phyloP scores from a whole-genome alignment of 2,329 filamentous ascomycete genomes.

The Cladophialophora immunda region DNA sequence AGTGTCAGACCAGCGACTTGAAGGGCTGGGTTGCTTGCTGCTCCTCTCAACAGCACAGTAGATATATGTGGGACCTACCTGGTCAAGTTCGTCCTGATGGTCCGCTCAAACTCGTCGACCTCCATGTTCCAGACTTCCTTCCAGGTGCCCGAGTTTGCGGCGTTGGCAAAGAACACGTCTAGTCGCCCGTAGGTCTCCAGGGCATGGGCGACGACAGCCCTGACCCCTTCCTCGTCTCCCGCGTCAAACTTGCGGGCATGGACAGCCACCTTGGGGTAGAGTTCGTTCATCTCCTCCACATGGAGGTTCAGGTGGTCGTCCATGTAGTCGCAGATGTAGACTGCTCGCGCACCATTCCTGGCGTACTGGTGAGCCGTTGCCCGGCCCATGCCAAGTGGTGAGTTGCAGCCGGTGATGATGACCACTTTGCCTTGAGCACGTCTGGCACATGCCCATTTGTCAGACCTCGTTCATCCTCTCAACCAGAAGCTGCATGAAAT shows the following conservation, averaged over 20 bases:
- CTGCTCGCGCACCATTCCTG: constrained; percentile 79
- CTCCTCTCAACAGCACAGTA: too few relatives aligned
- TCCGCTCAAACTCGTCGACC: constrained; percentile 78
- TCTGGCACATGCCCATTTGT: constrained; percentile 52
- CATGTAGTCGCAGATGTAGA: constrained; percentile 87
- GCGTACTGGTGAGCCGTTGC: constrained; percentile 90
- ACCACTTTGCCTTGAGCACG: constrained; percentile 72
- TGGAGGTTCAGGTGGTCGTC: constrained; percentile 71
- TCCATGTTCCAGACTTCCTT: constrained; percentile 72
- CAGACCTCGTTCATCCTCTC: constrained; percentile 70
- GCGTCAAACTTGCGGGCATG: constrained; percentile 82
- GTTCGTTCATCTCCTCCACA: constrained; percentile 74
- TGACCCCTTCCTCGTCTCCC: constrained; percentile 76
- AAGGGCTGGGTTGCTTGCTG: too few relatives aligned
- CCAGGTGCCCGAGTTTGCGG: constrained; percentile 74
- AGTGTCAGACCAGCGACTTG: background rate
- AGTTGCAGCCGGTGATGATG: constrained; percentile 86
- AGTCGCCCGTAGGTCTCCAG: constrained; percentile 77
- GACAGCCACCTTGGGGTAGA: constrained; percentile 77
- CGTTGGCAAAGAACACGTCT: constrained; percentile 95
- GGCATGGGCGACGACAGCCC: constrained; percentile 78
- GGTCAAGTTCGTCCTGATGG: constrained; percentile 73
- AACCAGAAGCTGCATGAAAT: constrained; percentile 48
- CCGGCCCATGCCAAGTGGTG: constrained; percentile 84
- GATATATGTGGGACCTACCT: constrained; percentile 7